phyloP scores from a whole-genome alignment of 345 rosid genomes.

The Brassica napus region Da-Ae NC_063443.1:1344001-1344500 shows the following conservation, averaged over 20 bases:
- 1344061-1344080: slow-evolving; percentile 86
- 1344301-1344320: slow-evolving; percentile 58
- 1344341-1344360: slow-evolving; percentile 69
- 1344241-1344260: slow-evolving; percentile 94
- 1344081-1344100: slow-evolving; percentile 78
- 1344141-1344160: slow-evolving; percentile 13
- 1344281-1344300: slow-evolving; percentile 82
- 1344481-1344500: background rate
- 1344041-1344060: slow-evolving; percentile 95
- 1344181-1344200: slow-evolving; percentile 6
- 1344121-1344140: slow-evolving; percentile 69
- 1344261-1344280: slow-evolving; percentile 80
- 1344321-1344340: slow-evolving; percentile 58
- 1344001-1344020: slow-evolving; percentile 94
- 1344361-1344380: slow-evolving; percentile 82
- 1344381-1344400: slow-evolving; percentile 92
- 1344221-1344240: slow-evolving; percentile 83
- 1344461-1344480: slow-evolving; percentile 45
- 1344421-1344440: slow-evolving; percentile 95
- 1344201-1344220: slow-evolving; percentile 49
- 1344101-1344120: slow-evolving; percentile 52
- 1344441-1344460: slow-evolving; percentile 57
- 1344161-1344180: background rate
- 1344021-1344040: slow-evolving; percentile 94
- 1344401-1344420: slow-evolving; percentile 85